A percentile compares a stretch with the other conserved stretches of the same genome.
Conservation (phyloP, 2,329 filamentous ascomycete genomes). For the Beauveria caledonica region DNA sequence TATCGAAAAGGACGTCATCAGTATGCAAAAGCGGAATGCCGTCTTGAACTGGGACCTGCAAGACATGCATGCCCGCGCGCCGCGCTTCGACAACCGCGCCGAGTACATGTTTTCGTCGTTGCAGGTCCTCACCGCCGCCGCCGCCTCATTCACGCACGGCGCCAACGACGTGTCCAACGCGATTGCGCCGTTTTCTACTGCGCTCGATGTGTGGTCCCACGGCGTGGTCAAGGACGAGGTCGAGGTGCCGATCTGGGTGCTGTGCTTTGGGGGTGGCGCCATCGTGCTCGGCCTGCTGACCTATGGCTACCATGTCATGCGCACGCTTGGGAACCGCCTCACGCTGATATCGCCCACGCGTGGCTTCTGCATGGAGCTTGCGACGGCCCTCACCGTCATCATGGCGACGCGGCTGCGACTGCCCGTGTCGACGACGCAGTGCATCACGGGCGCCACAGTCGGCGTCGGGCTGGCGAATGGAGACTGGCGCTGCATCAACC, state of each 20-base stretch:
- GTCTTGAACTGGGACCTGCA: conserved; percentile 40
- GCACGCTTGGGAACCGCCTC: conserved; percentile 46
- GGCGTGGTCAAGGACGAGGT: conserved; percentile 30
- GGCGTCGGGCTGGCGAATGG: conserved; percentile 44
- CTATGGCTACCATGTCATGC: conserved; percentile 57
- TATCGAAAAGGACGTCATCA: conserved; percentile 40
- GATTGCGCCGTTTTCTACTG: conserved; percentile 42
- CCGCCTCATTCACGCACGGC: conserved; percentile 48
- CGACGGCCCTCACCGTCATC: conserved; percentile 43
- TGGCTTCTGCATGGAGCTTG: conserved; percentile 44
- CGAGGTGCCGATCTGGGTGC: conserved; percentile 40
- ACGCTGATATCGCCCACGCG: conserved; percentile 46
- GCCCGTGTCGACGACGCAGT: conserved; percentile 46
- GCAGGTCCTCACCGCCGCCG: conserved; percentile 42
- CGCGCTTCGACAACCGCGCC: conserved; percentile 44
- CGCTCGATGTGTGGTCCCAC: conserved; percentile 40
- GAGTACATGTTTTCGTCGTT: conserved; percentile 43
- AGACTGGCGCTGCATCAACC: conserved; percentile 41
- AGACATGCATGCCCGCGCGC: conserved; percentile 39
- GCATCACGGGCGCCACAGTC: conserved; percentile 42
- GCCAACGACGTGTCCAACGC: conserved; percentile 49
- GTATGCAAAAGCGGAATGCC: conserved; percentile 36
- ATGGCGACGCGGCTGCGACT: conserved; percentile 43
- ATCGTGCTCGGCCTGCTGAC: conserved; percentile 52
- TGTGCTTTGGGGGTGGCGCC: conserved; percentile 37